Evolutionary conservation across 116 monocot genomes (phyloP).

Genomic region (Papilionanthe hybrid): DNA sequence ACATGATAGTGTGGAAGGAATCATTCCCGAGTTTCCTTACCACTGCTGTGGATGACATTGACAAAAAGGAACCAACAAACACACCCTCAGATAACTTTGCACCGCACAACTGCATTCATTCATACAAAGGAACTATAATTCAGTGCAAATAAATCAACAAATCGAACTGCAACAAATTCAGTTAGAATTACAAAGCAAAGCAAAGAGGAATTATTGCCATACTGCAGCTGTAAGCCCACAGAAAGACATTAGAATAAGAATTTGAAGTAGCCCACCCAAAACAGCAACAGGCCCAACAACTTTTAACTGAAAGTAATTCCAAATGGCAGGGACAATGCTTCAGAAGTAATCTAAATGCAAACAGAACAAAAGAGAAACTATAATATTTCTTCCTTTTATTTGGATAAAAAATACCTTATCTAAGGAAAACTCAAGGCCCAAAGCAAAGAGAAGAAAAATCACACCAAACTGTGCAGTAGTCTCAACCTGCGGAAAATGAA

Average conservation of each 20-base stretch:
- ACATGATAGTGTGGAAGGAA: neutral
- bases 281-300: conserved; percentile 87
- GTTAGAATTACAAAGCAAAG: neutral
- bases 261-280: conserved; percentile 92
- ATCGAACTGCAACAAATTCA: neutral
- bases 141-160: neutral
- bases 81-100: conserved; percentile 88
- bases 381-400: neutral
- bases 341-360: neutral
- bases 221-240: conserved; percentile 84
- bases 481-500: conserved; percentile 58
- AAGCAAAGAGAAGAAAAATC: conserved; percentile 86
- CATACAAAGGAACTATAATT: neutral
- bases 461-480: conserved; percentile 96
- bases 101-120: conserved; percentile 64
- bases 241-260: conserved; percentile 75
- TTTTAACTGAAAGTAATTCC: conserved; percentile 53
- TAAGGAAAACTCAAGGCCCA: conserved; percentile 93
- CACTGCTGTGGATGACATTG: conserved; percentile 99
- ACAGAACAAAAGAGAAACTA: neutral
- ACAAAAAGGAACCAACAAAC: conserved; percentile 89
- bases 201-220: conserved; percentile 13
- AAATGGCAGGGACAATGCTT: neutral
- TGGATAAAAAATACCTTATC: conserved; percentile 58
- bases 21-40: conserved; percentile 28